phyloP scores from a whole-genome alignment of 108 stramenopile species.

The Nitzschia inconspicua region DNA sequence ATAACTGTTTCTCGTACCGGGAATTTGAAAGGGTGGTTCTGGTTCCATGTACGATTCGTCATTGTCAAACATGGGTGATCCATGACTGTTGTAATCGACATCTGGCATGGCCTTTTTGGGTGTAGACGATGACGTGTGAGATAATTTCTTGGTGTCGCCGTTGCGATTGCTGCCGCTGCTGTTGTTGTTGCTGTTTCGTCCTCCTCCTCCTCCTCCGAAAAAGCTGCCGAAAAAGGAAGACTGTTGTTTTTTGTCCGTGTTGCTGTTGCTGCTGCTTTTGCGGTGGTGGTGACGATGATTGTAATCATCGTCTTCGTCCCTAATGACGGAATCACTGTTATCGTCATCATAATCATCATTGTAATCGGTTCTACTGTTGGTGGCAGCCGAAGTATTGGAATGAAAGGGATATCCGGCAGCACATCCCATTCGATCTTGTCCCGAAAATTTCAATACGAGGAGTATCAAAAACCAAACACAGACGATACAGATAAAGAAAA shows the following conservation, averaged over 20 bases:
- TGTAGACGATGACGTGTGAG: too few relatives aligned
- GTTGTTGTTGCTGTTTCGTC: too few relatives aligned
- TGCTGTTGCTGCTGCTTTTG: background rate
- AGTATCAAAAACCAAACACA: constrained; percentile 12
- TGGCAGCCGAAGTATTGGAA: background rate
- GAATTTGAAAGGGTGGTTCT: too few relatives aligned
- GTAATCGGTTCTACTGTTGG: background rate
- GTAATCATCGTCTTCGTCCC: background rate
- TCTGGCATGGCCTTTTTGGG: too few relatives aligned
- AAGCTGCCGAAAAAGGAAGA: too few relatives aligned
- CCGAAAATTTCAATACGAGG: constrained; percentile 14
- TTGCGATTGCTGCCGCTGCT: too few relatives aligned
- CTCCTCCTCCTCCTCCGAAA: too few relatives aligned
- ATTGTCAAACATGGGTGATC: too few relatives aligned
- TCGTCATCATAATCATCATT: background rate
- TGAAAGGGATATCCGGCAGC: constrained; percentile 23
- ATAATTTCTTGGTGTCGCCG: too few relatives aligned
- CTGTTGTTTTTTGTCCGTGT: background rate
- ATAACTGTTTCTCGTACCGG: too few relatives aligned
- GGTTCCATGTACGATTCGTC: too few relatives aligned
- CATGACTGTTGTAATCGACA: too few relatives aligned
- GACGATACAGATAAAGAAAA: background rate
- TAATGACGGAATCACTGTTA: background rate
- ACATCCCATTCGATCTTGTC: constrained; percentile 16
- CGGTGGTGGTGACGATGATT: background rate